Evolutionary conservation across 345 rosid genomes (phyloP), one percentile per base, ranked within the genome.

Genomic region (Trapa bicornis): DNA sequence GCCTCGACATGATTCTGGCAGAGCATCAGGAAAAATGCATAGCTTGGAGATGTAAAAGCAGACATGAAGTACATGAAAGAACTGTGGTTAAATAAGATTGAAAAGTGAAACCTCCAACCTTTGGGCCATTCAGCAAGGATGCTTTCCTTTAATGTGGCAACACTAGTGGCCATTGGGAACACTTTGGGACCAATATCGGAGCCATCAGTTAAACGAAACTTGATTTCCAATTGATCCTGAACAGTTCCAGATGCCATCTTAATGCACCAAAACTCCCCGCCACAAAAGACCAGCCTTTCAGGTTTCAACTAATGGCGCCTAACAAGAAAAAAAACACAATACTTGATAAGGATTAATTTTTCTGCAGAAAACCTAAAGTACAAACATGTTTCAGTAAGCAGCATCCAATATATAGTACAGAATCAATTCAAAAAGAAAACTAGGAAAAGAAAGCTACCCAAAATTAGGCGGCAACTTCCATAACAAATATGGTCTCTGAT

Each of bases 71-170:
- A 54, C 8, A 50, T 2, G 43, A 4, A 2, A 41, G 43, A 41
- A 41, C 43, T 3, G 43, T 41, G 43, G 7, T 41, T 41, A 8
- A 41, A 4, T 41, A 4, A 41, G 43, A 8, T 37, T 22, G 62
- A 56, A 16, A 54, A 66, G 43, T 14, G 37, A 58, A 41, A 37
- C 29, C 29, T 6, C 41, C 16, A 61, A 94, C 99, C 99, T 88
- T 82, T 87, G 43, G 99, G 99, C 99, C 97, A 94, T 57, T 89
- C 86, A 77, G 99, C 84, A 65, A 94, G 85, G 71, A 94, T 69
- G 76, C 83, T 87, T 76, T 94, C 99, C 82, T 94, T 94, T 86
- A 94, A 82, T 14, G 91, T 86, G 14, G 89, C 77, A 66, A 94
- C 89, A 72, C 92, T 89, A n/a, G 97, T 83, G 60, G 93, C 95